A percentile compares a stretch with the other conserved stretches of the same genome.
Evolutionary conservation across 192 early-diverging fungal species (phyloP).

Genomic region (Kickxella alabastrina): DNA sequence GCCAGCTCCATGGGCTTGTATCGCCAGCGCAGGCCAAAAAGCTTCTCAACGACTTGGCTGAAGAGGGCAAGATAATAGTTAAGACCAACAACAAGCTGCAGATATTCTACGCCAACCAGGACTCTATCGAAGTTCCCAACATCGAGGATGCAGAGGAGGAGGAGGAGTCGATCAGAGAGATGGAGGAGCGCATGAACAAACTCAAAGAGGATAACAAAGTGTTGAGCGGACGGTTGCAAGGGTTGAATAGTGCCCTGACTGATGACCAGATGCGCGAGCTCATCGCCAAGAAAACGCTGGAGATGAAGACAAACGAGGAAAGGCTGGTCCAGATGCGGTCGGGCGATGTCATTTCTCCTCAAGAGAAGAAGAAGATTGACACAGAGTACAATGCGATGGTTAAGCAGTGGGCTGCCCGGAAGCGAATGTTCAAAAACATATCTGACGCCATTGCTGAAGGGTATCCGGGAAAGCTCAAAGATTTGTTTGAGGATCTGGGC

Average conservation of each 20-base stretch:
- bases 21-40: conserved; percentile 39
- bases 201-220: conserved; percentile 31
- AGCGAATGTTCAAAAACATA: conserved; percentile 57
- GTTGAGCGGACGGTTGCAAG: conserved; percentile 15
- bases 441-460: conserved; percentile 53
- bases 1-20: conserved; percentile 48
- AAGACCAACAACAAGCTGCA: conserved; percentile 46
- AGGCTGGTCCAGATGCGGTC: conserved; percentile 32
- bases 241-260: conserved; percentile 28
- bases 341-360: conserved; percentile 44
- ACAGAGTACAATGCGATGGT: conserved; percentile 34
- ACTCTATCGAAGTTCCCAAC: conserved; percentile 28
- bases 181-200: conserved; percentile 18
- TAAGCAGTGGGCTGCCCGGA: conserved; percentile 56
- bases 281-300: conserved; percentile 23
- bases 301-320: conserved; percentile 28
- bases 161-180: conserved; percentile 27
- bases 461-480: conserved; percentile 50
- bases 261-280: conserved; percentile 46
- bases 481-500: conserved; percentile 55
- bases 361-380: conserved; percentile 32
- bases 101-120: conserved; percentile 39
- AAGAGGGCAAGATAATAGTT: conserved; percentile 28
- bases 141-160: conserved; percentile 45
- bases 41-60: conserved; percentile 41